phyloP scores from a whole-genome alignment of 306 rosid species.

The Pterocarpus santalinus region DNA sequence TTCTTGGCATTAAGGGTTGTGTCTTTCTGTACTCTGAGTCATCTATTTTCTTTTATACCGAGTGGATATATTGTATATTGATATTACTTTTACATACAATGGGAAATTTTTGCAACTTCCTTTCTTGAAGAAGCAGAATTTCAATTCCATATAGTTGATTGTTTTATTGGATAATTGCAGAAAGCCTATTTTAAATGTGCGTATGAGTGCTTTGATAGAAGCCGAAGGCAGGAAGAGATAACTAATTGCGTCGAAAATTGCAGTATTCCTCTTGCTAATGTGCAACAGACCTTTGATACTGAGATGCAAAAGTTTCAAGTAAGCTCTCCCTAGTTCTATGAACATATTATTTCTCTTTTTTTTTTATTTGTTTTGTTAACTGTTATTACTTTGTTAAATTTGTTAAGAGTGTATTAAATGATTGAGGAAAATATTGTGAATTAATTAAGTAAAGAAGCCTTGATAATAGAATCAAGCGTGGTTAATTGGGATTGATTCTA shows the following conservation, averaged over 20 bases:
- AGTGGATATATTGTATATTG: neutral
- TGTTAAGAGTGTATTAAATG: conserved; percentile 11
- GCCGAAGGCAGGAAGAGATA: conserved; percentile 79
- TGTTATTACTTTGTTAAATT: neutral
- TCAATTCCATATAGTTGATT: conserved; percentile 26
- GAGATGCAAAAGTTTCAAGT: conserved; percentile 97
- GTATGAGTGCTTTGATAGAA: conserved; percentile 87
- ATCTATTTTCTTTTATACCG: conserved; percentile 8
- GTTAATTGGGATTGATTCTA: neutral
- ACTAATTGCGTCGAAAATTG: conserved; percentile 80
- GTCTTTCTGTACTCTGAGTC: conserved; percentile 2
- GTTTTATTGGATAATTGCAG: conserved; percentile 58
- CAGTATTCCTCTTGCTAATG: conserved; percentile 76
- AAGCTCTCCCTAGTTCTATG: conserved; percentile 38
- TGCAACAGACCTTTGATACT: conserved; percentile 80
- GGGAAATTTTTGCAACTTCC: neutral
- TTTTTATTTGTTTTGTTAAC: neutral
- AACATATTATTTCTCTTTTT: neutral
- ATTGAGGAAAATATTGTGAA: neutral
- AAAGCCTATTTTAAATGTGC: conserved; percentile 97
- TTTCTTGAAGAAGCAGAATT: conserved; percentile 19
- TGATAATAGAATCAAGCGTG: neutral
- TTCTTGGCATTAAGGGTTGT: conserved; percentile 9
- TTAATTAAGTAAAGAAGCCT: neutral
- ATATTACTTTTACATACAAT: conserved; percentile 23